phyloP scores from a whole-genome alignment of 2,329 filamentous ascomycete species.

The Ophiostoma ulmi region DNA sequence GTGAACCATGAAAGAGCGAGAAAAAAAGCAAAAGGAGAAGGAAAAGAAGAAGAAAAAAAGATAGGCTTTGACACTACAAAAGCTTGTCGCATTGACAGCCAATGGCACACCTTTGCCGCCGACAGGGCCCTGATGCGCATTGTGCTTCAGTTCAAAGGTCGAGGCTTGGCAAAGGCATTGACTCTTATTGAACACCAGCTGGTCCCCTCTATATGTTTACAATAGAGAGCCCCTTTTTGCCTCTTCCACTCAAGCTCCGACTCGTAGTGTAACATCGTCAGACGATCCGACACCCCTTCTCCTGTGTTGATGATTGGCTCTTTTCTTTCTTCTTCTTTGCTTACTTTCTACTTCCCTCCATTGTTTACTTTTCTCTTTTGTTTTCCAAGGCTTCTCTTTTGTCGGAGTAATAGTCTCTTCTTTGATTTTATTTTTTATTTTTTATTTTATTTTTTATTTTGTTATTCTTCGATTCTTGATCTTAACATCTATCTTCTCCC shows the following conservation, averaged over 20 bases:
- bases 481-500: neutral
- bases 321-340: neutral
- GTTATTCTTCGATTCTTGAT: neutral
- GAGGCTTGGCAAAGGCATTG: conserved; percentile 2
- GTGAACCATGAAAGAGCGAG: no score
- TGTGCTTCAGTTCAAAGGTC: conserved; percentile 14
- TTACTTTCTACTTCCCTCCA: neutral
- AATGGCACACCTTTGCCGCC: conserved; percentile 5
- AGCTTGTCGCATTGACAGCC: conserved; percentile 11
- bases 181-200: conserved; percentile 10
- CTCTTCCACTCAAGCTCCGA: conserved; percentile 12
- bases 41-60: neutral
- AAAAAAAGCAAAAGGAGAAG: no score
- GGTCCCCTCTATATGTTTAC: neutral
- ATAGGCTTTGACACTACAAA: neutral
- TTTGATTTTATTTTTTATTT: neutral
- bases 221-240: conserved; percentile 10
- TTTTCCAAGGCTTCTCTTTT: neutral
- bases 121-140: conserved; percentile 21
- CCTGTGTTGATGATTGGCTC: neutral
- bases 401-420: neutral
- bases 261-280: neutral
- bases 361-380: neutral
- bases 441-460: neutral
- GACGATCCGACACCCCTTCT: conserved; percentile 12